Evolutionary conservation across 495 filamentous ascomycete species (phyloP), one percentile per base, ranked within the genome.

Genomic region (Aspergillus sclerotioniger): DNA sequence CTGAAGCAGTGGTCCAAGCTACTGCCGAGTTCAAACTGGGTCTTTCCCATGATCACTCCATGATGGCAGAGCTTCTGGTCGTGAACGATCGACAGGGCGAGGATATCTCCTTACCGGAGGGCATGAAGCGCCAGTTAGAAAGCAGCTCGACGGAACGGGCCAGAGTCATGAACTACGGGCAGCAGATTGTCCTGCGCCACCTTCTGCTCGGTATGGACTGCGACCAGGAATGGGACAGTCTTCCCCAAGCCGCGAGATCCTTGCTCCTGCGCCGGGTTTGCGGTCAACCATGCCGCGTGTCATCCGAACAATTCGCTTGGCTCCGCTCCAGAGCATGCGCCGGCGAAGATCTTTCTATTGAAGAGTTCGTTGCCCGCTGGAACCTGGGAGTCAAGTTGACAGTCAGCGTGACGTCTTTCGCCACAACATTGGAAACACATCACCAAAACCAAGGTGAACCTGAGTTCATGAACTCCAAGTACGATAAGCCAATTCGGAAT

Each of bases 1-100:
- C 81, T 1, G 81, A 84, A 59, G 76, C 76, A 13, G 55, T 84
- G 15, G 52, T 83, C 0, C 82, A 83, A 54, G 75, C 77, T 13
- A 76, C 76, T 28, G 69, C 71, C 1, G 75, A 83, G 55, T 66
- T 71, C 0, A 64, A 73, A 13, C 69, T 82, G 59, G 72, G 71
- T 8, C 66, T 82, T 41, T 69, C 71, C 17, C 79, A 82, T 55
- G 72, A 79, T 35, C 70, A 82, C 47, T 73, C 82, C 6, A 62
- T 68, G 17, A 62, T 81, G 25, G 62, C 75, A 15, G 79, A 81
- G 52, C 70, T 72, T 13, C 68, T 82, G 13, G 59, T 82, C 3
- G 60, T 51, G 0, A 37, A 66, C 56, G n/a, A 67, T 62, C 17
- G 60, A 56, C 29, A 61, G 67, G 16, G 60, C 65, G 13, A 62